Evolutionary conservation across 148 eudicot genomes (phyloP).

Genomic region (Fagopyrum tataricum): DNA sequence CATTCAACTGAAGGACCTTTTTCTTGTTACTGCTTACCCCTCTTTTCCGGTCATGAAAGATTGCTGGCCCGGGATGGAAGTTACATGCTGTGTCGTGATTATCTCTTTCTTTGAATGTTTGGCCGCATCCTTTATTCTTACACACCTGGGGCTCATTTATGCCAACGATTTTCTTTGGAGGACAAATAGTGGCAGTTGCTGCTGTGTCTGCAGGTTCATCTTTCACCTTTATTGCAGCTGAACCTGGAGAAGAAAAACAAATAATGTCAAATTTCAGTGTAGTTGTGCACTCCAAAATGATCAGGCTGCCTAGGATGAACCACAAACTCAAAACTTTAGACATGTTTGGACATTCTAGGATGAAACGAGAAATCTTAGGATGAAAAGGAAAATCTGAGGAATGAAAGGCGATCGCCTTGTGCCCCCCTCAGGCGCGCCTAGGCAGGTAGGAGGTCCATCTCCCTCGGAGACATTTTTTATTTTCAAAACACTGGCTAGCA

Average conservation of each 20-base stretch:
- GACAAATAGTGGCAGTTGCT: conserved; percentile 24
- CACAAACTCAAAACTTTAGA: no score
- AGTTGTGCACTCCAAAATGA: not conserved
- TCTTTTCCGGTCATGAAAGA: conserved; percentile 82
- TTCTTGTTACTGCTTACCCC: conserved; percentile 51
- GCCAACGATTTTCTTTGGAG: conserved; percentile 38
- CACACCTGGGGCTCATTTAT: conserved; percentile 77
- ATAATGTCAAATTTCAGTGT: not conserved
- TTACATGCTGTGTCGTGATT: conserved; percentile 79
- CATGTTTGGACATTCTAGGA: no score
- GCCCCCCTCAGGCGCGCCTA: no score
- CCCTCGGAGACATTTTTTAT: not conserved
- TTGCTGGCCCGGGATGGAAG: conserved; percentile 91
- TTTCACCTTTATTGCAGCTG: conserved; percentile 35
- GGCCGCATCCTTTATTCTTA: conserved; percentile 84
- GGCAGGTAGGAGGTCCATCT: not conserved
- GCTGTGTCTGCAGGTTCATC: conserved; percentile 31
- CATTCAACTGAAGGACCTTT: not conserved
- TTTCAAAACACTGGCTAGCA: not conserved
- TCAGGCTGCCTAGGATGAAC: no score
- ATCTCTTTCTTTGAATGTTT: conserved; percentile 70
- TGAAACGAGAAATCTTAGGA: no score
- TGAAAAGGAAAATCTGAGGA: no score
- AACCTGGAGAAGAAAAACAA: conserved; percentile 34
- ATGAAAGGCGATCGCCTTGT: no score